Percentiles rank a stretch among this genome's conserved stretches.
Evolutionary conservation across 148 eudicot genomes (phyloP).

Genomic region (Selenicereus undatus): DNA sequence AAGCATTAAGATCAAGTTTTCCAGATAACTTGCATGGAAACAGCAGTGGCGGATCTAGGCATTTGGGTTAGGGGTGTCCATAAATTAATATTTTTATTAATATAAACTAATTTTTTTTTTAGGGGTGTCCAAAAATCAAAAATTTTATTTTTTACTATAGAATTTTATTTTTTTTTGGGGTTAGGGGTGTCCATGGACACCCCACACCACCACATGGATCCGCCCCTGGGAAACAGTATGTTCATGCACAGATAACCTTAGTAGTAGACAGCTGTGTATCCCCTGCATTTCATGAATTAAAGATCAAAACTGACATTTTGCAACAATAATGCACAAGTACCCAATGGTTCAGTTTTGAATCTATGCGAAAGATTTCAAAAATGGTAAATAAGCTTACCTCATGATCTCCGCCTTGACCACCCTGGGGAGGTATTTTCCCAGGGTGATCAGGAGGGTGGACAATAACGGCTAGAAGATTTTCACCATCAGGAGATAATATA

Average conservation of each 20-base stretch:
- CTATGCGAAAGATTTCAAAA: constrained; percentile 10
- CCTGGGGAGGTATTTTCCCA: constrained; percentile 74
- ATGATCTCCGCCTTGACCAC: constrained; percentile 99
- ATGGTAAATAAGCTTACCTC: constrained; percentile 48
- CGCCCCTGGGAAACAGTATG: not conserved
- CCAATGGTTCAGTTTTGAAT: not conserved
- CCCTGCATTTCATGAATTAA: too few species aligned
- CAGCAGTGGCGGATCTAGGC: too few species aligned
- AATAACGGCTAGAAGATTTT: constrained; percentile 83
- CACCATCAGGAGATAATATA: constrained; percentile 60
- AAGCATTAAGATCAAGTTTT: not conserved
- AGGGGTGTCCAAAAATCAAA: too few species aligned
- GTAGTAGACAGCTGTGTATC: not conserved
- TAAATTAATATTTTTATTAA: too few species aligned
- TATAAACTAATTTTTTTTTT: too few species aligned
- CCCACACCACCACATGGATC: too few species aligned
- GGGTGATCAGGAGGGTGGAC: constrained; percentile 99
- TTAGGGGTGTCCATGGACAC: too few species aligned
- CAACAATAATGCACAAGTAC: too few species aligned
- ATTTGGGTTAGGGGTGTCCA: too few species aligned
- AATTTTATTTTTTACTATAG: too few species aligned
- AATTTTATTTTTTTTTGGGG: too few species aligned
- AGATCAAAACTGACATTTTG: not conserved
- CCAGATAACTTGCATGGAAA: constrained; percentile 9
- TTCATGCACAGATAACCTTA: constrained; percentile 11